phyloP scores from a whole-genome alignment of 495 filamentous ascomycete genomes.

The Amorphotheca resinae region DNA sequence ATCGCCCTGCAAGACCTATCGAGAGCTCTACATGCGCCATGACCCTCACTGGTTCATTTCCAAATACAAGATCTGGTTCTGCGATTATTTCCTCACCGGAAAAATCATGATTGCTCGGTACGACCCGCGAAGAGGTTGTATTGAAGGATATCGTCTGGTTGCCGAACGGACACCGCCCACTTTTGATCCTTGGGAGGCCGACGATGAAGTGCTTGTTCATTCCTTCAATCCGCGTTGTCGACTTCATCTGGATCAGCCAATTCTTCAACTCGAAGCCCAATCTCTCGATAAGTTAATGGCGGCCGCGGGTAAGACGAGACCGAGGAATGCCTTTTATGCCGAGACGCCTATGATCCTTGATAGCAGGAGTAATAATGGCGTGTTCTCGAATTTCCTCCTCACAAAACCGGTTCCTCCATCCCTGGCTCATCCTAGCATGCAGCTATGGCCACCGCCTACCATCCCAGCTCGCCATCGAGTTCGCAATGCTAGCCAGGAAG shows the following conservation, averaged over 20 bases:
- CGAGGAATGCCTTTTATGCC: slow-evolving; percentile 21
- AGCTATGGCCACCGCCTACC: slow-evolving; percentile 61
- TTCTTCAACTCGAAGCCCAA: slow-evolving; percentile 41
- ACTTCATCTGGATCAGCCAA: slow-evolving; percentile 59
- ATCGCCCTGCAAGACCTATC: slow-evolving; percentile 47
- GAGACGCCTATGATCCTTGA: slow-evolving; percentile 43
- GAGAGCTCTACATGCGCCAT: slow-evolving; percentile 57
- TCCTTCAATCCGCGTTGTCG: slow-evolving; percentile 54
- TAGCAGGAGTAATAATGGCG: slow-evolving; percentile 23
- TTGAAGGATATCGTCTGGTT: slow-evolving; percentile 70
- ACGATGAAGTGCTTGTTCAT: slow-evolving; percentile 60
- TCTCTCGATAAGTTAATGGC: slow-evolving; percentile 4
- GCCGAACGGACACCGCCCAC: slow-evolving; percentile 41
- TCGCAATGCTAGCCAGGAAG: slow-evolving; percentile 28
- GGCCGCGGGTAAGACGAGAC: not conserved
- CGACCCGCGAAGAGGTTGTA: slow-evolving; percentile 55
- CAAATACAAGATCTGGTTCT: slow-evolving; percentile 73
- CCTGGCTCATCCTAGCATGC: slow-evolving; percentile 29
- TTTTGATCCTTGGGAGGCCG: slow-evolving; percentile 48
- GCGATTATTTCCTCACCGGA: slow-evolving; percentile 54
- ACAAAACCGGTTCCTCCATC: slow-evolving; percentile 24
- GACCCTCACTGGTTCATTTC: slow-evolving; percentile 78
- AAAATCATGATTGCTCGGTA: slow-evolving; percentile 63
- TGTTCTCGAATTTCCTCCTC: slow-evolving; percentile 31
- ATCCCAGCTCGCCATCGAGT: slow-evolving; percentile 52